Percentiles rank a stretch among this genome's conserved stretches.
Conservation (phyloP, 306 rosid genomes). For the Castanopsis chinensis region DNA sequence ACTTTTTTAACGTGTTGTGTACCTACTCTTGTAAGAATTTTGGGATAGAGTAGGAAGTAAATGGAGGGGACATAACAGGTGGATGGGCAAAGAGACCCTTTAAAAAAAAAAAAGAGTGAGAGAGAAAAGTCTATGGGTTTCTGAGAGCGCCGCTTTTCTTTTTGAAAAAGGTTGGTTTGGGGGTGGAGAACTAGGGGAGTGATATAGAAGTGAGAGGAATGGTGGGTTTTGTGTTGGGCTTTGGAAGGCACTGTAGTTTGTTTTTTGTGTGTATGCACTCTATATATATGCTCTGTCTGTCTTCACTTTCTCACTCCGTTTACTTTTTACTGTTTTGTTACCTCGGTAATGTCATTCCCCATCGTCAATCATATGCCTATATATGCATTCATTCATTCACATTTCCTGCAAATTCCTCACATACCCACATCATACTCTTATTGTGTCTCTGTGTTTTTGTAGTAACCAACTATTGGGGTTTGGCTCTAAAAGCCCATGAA, state of each 20-base stretch:
- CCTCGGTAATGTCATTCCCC: slow-evolving; percentile 29
- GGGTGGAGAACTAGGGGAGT: too few relatives aligned
- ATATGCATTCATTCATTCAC: neutral
- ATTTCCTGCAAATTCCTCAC: neutral
- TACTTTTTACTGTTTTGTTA: slow-evolving; percentile 2
- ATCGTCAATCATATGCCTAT: neutral
- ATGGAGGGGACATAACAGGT: too few relatives aligned
- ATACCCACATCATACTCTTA: neutral
- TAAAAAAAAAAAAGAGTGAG: neutral
- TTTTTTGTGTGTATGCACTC: neutral
- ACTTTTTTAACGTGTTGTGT: too few relatives aligned
- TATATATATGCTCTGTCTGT: neutral
- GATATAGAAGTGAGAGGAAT: neutral
- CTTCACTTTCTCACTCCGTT: slow-evolving; percentile 31
- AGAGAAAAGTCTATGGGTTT: neutral
- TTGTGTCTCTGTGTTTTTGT: too few relatives aligned
- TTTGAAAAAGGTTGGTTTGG: neutral
- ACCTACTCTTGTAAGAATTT: too few relatives aligned
- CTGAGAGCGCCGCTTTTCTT: slow-evolving; percentile 14
- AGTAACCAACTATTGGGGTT: too few relatives aligned
- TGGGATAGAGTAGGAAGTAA: too few relatives aligned
- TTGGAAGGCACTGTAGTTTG: neutral
- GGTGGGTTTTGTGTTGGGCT: neutral
- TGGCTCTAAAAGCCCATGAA: too few relatives aligned
- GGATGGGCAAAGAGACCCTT: too few relatives aligned